These are phyloP conservation scores for Botrytis pseudocinerea DNA, from an alignment of 2,329 filamentous ascomycete genomes.

Conservation along the genomic window DNA sequence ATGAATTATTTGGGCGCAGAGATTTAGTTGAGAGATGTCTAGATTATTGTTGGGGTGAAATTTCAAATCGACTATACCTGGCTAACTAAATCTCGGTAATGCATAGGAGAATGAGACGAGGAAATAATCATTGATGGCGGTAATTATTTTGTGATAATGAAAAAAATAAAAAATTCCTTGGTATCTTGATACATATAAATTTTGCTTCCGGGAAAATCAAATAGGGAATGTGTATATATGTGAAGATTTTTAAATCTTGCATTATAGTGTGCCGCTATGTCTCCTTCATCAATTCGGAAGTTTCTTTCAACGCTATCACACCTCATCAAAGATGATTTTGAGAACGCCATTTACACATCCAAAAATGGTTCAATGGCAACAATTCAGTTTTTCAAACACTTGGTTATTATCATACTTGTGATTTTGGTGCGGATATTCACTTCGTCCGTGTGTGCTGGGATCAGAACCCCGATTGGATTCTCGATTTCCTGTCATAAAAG, in stretches of 20 bases:
- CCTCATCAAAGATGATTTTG: neutral
- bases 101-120: neutral
- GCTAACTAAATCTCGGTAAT: neutral
- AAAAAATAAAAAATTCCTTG: too few species aligned
- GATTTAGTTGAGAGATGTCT: neutral
- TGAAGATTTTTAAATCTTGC: neutral
- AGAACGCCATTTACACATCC: neutral
- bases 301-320: too few species aligned
- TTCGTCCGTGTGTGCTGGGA: neutral
- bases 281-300: too few species aligned
- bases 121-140: neutral
- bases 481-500: neutral
- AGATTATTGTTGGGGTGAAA: neutral
- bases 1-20: neutral
- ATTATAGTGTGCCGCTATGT: too few species aligned
- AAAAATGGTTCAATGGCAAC: neutral
- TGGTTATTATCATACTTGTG: rapidly evolving
- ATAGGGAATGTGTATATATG: rapidly evolving
- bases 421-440: neutral
- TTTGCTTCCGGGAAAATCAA: neutral
- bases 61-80: neutral
- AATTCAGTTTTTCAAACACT: neutral
- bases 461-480: neutral
- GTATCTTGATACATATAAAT: neutral
- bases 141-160: neutral